A percentile compares a stretch with the other conserved stretches of the same genome.
These are phyloP conservation scores for Musa schizocarpa DNA, from an alignment of 176 grass and related monocot genomes.

Conservation along the genomic window DNA sequence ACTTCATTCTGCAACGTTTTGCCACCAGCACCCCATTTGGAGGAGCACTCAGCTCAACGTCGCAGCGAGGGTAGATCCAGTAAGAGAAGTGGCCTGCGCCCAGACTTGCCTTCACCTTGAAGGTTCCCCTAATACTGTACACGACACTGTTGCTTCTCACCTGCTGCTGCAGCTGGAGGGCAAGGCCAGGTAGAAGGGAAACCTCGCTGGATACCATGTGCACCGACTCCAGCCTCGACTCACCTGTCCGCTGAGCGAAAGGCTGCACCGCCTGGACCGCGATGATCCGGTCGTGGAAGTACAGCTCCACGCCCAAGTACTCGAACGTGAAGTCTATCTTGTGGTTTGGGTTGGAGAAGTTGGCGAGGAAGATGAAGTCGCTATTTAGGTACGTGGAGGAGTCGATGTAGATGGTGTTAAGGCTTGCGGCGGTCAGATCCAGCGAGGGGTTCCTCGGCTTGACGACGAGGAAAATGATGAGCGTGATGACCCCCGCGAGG, in stretches of 20 bases:
- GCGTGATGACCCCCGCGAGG: conserved; percentile 46
- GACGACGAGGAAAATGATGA: conserved; percentile 59
- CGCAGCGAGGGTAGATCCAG: conserved; percentile 47
- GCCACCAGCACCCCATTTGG: conserved; percentile 62
- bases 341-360: conserved; percentile 88
- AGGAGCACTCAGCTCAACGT: conserved; percentile 71
- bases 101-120: conserved; percentile 66
- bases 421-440: conserved; percentile 44
- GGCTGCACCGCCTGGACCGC: conserved; percentile 50
- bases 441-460: conserved; percentile 59
- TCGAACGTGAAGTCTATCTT: conserved; percentile 55
- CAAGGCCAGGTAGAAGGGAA: conserved; percentile 50
- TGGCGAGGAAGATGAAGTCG: conserved; percentile 59
- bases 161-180: conserved; percentile 53
- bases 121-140: conserved; percentile 50
- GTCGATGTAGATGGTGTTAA: conserved; percentile 69
- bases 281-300: conserved; percentile 62
- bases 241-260: conserved; percentile 41
- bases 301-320: conserved; percentile 47
- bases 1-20: conserved; percentile 57
- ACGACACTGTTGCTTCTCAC: conserved; percentile 55
- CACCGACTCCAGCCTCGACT: conserved; percentile 42
- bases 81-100: conserved; percentile 55
- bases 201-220: conserved; percentile 87
- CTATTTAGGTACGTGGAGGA: conserved; percentile 56